These are phyloP conservation scores for Xylaria telfairii DNA, from an alignment of 495 filamentous ascomycete species.

Conservation along the genomic window DNA sequence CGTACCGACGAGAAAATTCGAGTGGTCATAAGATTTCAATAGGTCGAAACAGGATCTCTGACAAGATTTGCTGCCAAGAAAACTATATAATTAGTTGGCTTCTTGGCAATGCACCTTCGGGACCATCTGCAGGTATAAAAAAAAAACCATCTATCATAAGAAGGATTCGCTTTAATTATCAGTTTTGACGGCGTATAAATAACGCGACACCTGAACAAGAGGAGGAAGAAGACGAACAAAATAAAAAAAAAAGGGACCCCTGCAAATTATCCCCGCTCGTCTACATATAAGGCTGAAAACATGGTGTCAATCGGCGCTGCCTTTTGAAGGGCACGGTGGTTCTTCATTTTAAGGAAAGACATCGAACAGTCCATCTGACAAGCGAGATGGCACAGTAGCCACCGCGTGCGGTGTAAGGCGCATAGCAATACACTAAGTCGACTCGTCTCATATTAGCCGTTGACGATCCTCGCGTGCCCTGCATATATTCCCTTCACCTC, in stretches of 20 bases:
- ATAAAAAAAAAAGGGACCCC: neutral
- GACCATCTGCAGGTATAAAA: neutral
- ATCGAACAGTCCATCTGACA: neutral
- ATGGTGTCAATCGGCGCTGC: no score
- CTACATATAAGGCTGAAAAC: neutral
- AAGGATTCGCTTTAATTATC: neutral
- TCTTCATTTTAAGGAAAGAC: neutral
- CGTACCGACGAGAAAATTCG: neutral
- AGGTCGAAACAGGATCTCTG: constrained; percentile 16
- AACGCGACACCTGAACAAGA: neutral
- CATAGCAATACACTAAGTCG: neutral
- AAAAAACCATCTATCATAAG: neutral
- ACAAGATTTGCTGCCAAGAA: neutral
- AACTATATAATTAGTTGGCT: neutral
- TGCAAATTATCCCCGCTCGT: neutral
- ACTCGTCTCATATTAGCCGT: neutral
- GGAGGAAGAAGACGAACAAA: neutral
- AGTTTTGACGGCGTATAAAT: neutral
- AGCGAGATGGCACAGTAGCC: neutral
- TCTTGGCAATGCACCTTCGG: constrained; percentile 17
- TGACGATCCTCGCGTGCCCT: constrained; percentile 10
- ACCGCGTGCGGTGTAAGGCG: neutral
- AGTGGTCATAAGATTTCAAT: neutral
- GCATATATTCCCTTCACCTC: neutral
- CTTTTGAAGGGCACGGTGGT: neutral